These are phyloP conservation scores for Fusarium pseudonygamai DNA, from an alignment of 2,329 filamentous ascomycete species.

Conservation along the genomic window DNA sequence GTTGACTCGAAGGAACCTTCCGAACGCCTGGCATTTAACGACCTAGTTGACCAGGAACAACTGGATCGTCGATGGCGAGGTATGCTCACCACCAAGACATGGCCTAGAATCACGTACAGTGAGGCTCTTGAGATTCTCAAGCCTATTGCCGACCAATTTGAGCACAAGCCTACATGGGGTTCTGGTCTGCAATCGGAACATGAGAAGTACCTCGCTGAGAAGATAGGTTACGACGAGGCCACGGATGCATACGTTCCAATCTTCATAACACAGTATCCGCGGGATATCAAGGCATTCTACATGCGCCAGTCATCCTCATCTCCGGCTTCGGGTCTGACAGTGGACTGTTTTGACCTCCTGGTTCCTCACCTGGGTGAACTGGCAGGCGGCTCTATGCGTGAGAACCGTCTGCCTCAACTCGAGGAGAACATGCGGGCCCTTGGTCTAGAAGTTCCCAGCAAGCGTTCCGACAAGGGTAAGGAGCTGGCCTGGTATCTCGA, in stretches of 20 bases:
- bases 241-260: slow-evolving; percentile 69
- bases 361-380: slow-evolving; percentile 88
- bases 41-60: slow-evolving; percentile 53
- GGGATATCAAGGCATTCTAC: slow-evolving; percentile 88
- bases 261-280: slow-evolving; percentile 95
- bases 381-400: slow-evolving; percentile 88
- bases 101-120: slow-evolving; percentile 86
- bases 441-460: slow-evolving; percentile 62
- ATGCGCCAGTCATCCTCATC: slow-evolving; percentile 54
- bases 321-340: slow-evolving; percentile 61
- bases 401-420: slow-evolving; percentile 76
- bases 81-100: slow-evolving; percentile 63
- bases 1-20: slow-evolving; percentile 51
- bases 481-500: slow-evolving; percentile 86
- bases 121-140: slow-evolving; percentile 77
- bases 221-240: slow-evolving; percentile 62
- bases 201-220: slow-evolving; percentile 84
- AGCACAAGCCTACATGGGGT: slow-evolving; percentile 75
- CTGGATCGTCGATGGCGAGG: slow-evolving; percentile 78
- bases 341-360: slow-evolving; percentile 90
- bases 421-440: slow-evolving; percentile 75
- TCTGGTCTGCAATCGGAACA: slow-evolving; percentile 88
- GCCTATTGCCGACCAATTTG: slow-evolving; percentile 69
- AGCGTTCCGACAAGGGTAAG: slow-evolving; percentile 42
- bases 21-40: slow-evolving; percentile 54